Base-by-base conservation (phyloP, 164 flowering plant genomes). In the Akebia trifoliata region DNA sequence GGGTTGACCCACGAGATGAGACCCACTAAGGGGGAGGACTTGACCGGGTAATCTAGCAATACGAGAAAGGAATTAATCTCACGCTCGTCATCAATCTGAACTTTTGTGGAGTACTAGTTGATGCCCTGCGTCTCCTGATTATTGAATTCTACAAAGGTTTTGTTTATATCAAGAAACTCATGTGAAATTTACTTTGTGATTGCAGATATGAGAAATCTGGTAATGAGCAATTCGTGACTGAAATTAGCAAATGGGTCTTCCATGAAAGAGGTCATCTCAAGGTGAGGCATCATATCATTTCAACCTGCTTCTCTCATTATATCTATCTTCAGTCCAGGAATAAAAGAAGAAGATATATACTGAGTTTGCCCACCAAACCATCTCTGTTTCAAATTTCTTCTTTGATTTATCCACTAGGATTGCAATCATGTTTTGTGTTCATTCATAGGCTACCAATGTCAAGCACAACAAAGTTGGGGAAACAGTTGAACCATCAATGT, bases 171-270 rank as follows among this genome's bases (percentile, higher is more conserved):
- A 25, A 34, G 37, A 37, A 55, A 49, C 36, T 66, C 37, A 66
- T 18, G 42, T 34, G n/a, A 20, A 26, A 35, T 18, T 56, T 57
- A 22, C 9, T 21, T 56, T 71, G 43, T 70, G 66, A 34, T 59
- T 34, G 26, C 93, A 93, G 99, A 63, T 76, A 80, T 63, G 86
- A 70, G 43, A 90, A 83, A 76, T 83, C 95, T 65, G 99, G 97
- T 1, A 94, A 94, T 67, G 89, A 94, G 72, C 99, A 90, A 66
- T 88, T 94, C 75, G 68, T 73, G 44, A 81, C 85, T 68, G 99
- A 90, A 76, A 71, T 88, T 49, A 90, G 96, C 89, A 94, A 83
- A 79, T 94, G 99, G 99, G 77, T 94, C 54, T 94, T 94, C 90
- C 97, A 90, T 61, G 99, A 90, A 74, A 90, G 95, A 50, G 96